Base-by-base conservation (phyloP, 768 basidiomycete genomes). In the Amanita muscaria region DNA sequence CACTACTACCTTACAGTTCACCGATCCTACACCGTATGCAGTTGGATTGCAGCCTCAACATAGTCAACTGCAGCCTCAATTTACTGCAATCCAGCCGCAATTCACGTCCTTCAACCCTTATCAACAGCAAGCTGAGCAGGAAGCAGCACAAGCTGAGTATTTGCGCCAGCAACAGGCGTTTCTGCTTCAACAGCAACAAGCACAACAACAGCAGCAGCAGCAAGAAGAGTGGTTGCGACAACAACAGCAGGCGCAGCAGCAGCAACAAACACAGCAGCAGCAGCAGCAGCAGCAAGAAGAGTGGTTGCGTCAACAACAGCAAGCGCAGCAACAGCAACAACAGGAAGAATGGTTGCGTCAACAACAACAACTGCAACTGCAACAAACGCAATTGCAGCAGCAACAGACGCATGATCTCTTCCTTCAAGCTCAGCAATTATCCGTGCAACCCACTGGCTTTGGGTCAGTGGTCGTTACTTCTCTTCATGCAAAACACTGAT, bases 71-170 rank as follows among this genome's bases (percentile, higher is more conserved):
- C 87, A 88, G 57, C 83, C 87, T 2, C 90, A 91, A 53, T 81
- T 73, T 57, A 86, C 85, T 1, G 65, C 73, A 10, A 55, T 90
- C 35, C 84, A 84, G 52, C 86, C 87, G 0, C 91, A 93, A 55
- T 88, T 86, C 60, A 91, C 88, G 6, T 80, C 87, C 1, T 97
- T 90, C 73, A 98, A 98, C 61, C 88, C 88, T 0, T 91, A 89
- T 51, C 87, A 89, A 57, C 90, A 92, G 59, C 93, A 93, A 58
- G 79, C 84, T 37, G 86, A 93, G 55, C 90, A 93, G 54, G 90
- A 94, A 61, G 83, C 83, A 12, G 76, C 81, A 55, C 87, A 87
- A 59, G 82, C 83, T 29, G 84, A 88, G 51, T 83, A 79, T 70
- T 53, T 80, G 53, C 74, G 73, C 36, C 84, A 87, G 54, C 85